Conservation (phyloP, 805 yeast species). For the Cyberlindnera suaveolens region DNA sequence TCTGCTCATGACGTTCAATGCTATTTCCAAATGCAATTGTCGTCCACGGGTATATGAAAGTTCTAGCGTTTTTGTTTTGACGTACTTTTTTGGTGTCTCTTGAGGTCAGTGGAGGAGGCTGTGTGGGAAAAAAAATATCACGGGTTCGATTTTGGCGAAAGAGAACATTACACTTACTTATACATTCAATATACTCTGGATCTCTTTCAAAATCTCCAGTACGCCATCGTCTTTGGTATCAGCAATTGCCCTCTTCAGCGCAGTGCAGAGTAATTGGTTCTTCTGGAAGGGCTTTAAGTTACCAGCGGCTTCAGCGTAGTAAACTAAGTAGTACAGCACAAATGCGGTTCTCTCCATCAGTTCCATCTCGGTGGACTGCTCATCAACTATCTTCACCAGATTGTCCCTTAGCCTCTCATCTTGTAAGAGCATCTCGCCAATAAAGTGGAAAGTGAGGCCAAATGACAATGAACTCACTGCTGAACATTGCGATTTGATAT, state of each 20-base stretch:
- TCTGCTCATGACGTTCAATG: too few species aligned
- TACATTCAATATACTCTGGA: background rate
- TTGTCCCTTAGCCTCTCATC: constrained; percentile 22
- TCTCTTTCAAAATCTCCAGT: background rate
- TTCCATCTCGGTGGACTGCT: constrained; percentile 25
- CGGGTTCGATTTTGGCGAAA: too few species aligned
- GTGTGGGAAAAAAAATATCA: too few species aligned
- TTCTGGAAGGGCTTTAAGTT: background rate
- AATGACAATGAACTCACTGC: constrained; percentile 32
- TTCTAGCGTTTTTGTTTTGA: too few species aligned
- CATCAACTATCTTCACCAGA: constrained; percentile 19
- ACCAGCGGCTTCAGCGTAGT: constrained; percentile 19
- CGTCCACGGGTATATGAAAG: too few species aligned
- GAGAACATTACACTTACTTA: background rate
- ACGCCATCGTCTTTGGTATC: background rate
- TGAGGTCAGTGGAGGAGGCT: too few species aligned
- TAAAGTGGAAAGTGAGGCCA: constrained; percentile 30
- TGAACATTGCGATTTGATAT: constrained; percentile 36
- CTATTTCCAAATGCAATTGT: too few species aligned
- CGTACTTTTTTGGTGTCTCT: too few species aligned
- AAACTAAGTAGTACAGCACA: constrained; percentile 23
- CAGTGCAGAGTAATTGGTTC: background rate
- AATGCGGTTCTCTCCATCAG: constrained; percentile 28
- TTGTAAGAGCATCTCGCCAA: constrained; percentile 26
- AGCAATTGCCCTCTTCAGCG: background rate